Base-by-base conservation (phyloP, 2,329 filamentous ascomycete genomes). In the Aaosphaeria pasadenensis region DNA sequence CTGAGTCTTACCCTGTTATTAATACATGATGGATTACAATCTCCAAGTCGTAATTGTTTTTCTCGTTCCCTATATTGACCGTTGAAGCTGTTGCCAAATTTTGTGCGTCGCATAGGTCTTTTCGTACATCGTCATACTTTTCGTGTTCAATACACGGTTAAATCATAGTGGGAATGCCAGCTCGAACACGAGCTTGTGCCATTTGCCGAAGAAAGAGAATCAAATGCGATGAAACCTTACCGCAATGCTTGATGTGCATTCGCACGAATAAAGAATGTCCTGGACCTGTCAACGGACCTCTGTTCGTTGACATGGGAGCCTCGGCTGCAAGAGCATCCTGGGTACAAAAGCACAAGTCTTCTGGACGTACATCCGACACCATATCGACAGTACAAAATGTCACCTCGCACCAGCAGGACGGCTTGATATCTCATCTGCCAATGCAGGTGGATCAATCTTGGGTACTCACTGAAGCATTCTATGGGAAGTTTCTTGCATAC, bases 181-280 rank as follows among this genome's bases (percentile, higher is more conserved):
- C 56, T 17, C 53, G 62, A 47, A 65, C 56, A 13, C 60, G 57
- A 39, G 52, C 61, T 9, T 67, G 62, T 42, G 57, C 52, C 5
- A 46, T 45, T n/a, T 69, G 64, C 43, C 61, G 62, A 30, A 57
- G 58, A 45, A 66, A 63, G 49, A 59, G 64, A 28, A 67, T 68
- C 24, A 63, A 58, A 54, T 68, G 63, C 52, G 64, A 67, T 44
- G 60, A 55, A 9, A 65, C 60, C 4, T 47, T 64, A 3, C 63
- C 63, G 5, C 43, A 62, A 39, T 69, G 64, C 46, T 48, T 60
- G 2, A 64, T 64, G 59, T 66, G 64, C 44, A 54, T 52, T n/a
- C 52, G 56, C 5, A 55, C 53, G 5, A 53, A 55, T 6, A 53
- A 53, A 17, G 6, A 50, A 35, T 68, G 64, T 43, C 60, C 64